A percentile compares a stretch with the other conserved stretches of the same genome.
These are phyloP conservation scores for Aspergillus glaucus DNA, from an alignment of 2,329 filamentous ascomycete genomes.

Conservation along the genomic window DNA sequence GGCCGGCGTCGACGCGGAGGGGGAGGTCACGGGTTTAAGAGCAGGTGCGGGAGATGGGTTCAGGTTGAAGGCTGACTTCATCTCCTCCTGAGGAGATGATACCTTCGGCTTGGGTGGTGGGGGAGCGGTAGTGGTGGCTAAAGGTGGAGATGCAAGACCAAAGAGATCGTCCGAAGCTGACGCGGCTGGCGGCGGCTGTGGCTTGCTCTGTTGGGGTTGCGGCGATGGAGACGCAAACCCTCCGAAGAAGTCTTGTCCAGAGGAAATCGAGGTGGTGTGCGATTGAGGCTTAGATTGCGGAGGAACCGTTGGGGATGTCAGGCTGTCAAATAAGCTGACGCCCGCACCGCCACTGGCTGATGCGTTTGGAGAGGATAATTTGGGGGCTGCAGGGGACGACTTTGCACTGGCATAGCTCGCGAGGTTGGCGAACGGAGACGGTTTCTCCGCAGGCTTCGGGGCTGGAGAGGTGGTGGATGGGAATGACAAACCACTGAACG, in stretches of 20 bases:
- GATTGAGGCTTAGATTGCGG: constrained; percentile 38
- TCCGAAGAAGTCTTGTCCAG: constrained; percentile 61
- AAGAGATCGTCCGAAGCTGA: constrained; percentile 72
- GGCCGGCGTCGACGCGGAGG: constrained; percentile 38
- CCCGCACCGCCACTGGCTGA: constrained; percentile 56
- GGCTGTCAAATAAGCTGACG: constrained; percentile 67
- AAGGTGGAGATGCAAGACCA: constrained; percentile 57
- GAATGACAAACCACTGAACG: constrained; percentile 68
- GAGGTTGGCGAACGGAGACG: constrained; percentile 59
- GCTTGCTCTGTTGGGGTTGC: constrained; percentile 28
- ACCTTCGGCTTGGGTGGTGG: constrained; percentile 35
- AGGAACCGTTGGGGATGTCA: constrained; percentile 54
- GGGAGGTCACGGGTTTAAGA: constrained; percentile 35
- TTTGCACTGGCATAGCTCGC: constrained; percentile 48
- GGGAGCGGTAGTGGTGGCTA: constrained; percentile 35
- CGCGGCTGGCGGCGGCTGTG: constrained; percentile 41
- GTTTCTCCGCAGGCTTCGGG: constrained; percentile 42
- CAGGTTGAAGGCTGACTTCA: constrained; percentile 75
- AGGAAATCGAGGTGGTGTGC: constrained; percentile 46
- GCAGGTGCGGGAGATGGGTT: constrained; percentile 38
- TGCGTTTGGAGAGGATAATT: constrained; percentile 44
- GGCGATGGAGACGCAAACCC: constrained; percentile 47
- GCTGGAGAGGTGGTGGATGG: constrained; percentile 39
- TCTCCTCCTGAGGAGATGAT: constrained; percentile 30
- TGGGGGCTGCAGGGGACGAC: constrained; percentile 39